Conservation (phyloP, 257 asterid species). For the Salvia miltiorrhiza region DNA sequence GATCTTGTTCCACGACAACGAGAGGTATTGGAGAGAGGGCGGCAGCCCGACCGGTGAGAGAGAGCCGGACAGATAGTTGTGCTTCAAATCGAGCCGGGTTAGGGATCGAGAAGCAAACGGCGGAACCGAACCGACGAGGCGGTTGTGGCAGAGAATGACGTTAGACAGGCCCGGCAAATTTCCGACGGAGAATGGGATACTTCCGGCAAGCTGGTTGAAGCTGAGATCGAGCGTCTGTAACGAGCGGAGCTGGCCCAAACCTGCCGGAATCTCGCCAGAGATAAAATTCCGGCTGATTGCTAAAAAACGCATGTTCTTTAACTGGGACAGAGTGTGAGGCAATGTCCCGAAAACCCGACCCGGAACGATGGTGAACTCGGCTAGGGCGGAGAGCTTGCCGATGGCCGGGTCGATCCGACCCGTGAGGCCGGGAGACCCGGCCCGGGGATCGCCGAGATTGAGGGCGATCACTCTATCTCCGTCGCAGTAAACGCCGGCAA, state of each 20-base stretch:
- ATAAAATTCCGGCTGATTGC: constrained; percentile 68
- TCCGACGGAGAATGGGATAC: constrained; percentile 54
- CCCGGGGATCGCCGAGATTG: constrained; percentile 88
- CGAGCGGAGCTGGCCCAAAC: constrained; percentile 54
- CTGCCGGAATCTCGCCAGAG: constrained; percentile 68
- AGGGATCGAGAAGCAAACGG: constrained; percentile 49
- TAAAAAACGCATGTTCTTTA: constrained; percentile 52
- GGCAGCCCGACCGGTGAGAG: constrained; percentile 59
- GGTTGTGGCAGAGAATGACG: constrained; percentile 67
- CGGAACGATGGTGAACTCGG: constrained; percentile 76
- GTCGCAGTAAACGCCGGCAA: constrained; percentile 73
- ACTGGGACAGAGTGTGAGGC: constrained; percentile 59
- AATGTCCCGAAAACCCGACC: constrained; percentile 62
- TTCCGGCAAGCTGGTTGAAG: constrained; percentile 60
- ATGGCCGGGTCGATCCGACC: constrained; percentile 74
- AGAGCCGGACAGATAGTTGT: constrained; percentile 70
- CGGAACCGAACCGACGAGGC: constrained; percentile 62
- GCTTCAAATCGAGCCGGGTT: constrained; percentile 76
- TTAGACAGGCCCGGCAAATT: constrained; percentile 58
- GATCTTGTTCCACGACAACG: constrained; percentile 73
- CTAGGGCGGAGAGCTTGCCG: constrained; percentile 57
- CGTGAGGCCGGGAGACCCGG: constrained; percentile 72
- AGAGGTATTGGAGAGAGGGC: constrained; percentile 60
- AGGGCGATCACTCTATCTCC: constrained; percentile 67
- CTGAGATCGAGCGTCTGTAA: constrained; percentile 77